Base-by-base conservation (phyloP, 352 stramenopile genomes). In the Globisporangium paroecandrum region DNA sequence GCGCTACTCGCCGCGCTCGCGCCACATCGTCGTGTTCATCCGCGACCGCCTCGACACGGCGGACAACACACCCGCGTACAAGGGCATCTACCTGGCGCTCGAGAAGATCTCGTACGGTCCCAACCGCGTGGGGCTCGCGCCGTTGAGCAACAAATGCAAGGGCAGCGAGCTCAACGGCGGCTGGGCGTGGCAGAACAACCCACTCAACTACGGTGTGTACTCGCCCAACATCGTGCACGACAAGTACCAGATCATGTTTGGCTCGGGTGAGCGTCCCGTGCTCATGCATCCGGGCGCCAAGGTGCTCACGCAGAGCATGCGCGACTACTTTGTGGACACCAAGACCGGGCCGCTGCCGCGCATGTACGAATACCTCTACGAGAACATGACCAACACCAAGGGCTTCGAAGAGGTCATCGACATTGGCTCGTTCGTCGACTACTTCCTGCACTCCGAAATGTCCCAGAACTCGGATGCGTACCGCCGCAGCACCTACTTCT, bases 171-270 rank as follows among this genome's bases (percentile, higher is more conserved):
- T 91, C 62, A 79, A 66, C 15, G 86, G 86, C 18, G 86, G 86
- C 34, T 94, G 86, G 86, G 84, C 84, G 55, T 94, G 86, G 86
- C 81, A 89, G 65, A 91, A 91, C 66, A 81, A 94, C 59, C 87
- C 81, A 54, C 78, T 83, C 0, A 91, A 90, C 56, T 70, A 70
- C 38, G 65, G 65, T n/a, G 59, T 66, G 20, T 70, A 70, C 59
- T 70, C 81, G 62, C 81, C 83, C 0, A 91, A 91, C 63, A 62
- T 91, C 27, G 57, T 90, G 36, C 49, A 76, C 25, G 82, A 90
- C 64, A 75, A 84, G 75, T 84, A 87, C 47, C 76, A 83, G 12
- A 66, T 69, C 10, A 64, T 87, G 43, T 91, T 91, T 76, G 83
- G 83, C 2, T 65, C 74, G 15, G 82, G 82, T 15, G 78, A 73